Base-by-base conservation (phyloP, 257 asterid species). In the Forsythia suspensa region DNA sequence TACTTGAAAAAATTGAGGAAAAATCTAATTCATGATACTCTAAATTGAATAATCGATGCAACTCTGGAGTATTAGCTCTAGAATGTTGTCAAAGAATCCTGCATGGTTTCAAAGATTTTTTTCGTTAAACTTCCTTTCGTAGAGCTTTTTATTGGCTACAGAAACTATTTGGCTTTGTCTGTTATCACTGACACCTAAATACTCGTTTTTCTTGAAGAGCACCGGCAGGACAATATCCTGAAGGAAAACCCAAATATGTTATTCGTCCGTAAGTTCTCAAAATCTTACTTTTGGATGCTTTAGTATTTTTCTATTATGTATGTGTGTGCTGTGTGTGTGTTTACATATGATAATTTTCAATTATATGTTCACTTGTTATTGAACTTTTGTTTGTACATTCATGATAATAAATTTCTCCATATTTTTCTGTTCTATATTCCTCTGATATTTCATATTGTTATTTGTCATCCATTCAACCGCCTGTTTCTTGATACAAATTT, bases 191-290 rank as follows among this genome's bases (percentile, higher is more conserved):
- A 74, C 83, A 40, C 4, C 69, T 68, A 43, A 43, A 72, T 72
- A 71, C 48, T 63, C 67, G 44, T 46, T 70, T 73, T 83, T 74
- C 68, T 80, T 85, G 83, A 74, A 95, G 99, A 89, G 97, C 99
- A 52, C 96, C 97, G 76, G 74, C 71, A 12, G 98, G 90, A 57
- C 92, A 88, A 84, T 89, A 91, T 89, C 90, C 92, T 75, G 99
- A 95, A 77, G 98, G 99, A 81, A 92, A 89, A 82, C 85, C 94
- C 82, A 95, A 95, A 89, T 95, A 86, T 82, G 90, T 85, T 73
- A 89, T 91, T 79, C 97, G 99, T 82, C 98, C 99, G 99, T 95
- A 89, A 90, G 99, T 84, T 71, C 16, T 83, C 51, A 13, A 40
- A 38, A 36, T 81, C 70, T 3, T 68, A 15, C 59, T 68, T 42